Conservation (phyloP, 176 grass and related monocot genomes). For the Eleusine indica region DNA sequence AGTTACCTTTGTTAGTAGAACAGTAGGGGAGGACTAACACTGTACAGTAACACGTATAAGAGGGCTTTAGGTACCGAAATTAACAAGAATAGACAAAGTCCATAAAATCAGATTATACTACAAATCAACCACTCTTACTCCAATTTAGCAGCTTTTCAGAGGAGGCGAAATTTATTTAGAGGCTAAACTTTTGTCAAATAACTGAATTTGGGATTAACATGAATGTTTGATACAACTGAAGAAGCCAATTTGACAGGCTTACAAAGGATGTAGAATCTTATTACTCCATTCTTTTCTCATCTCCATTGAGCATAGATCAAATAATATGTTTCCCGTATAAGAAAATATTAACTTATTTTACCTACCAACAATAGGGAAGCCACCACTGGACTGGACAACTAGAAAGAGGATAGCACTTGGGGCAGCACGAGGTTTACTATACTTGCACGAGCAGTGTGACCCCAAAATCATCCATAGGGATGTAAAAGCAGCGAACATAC, state of each 20-base stretch:
- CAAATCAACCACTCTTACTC: background rate
- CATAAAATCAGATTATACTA: background rate
- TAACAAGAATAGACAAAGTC: background rate
- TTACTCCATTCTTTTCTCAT: background rate
- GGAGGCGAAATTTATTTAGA: background rate
- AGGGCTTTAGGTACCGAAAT: background rate
- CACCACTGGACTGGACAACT: conserved; percentile 74
- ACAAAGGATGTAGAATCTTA: conserved; percentile 11
- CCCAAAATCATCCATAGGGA: conserved; percentile 94
- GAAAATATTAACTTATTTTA: conserved; percentile 27
- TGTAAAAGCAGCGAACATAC: conserved; percentile 85
- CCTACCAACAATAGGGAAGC: conserved; percentile 54
- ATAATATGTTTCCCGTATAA: conserved; percentile 26
- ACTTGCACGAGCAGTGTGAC: conserved; percentile 90
- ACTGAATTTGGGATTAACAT: background rate
- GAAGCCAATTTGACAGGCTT: background rate
- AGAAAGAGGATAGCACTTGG: conserved; percentile 84
- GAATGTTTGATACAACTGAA: conserved; percentile 5
- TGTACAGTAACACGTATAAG: background rate
- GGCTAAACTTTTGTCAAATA: background rate
- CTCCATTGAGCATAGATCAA: conserved; percentile 11
- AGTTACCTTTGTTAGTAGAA: background rate
- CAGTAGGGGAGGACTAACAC: background rate
- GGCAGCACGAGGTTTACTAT: conserved; percentile 74
- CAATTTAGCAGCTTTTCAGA: background rate